Base-by-base conservation (phyloP, 2,329 filamentous ascomycete genomes). In the Fusarium globosum region DNA sequence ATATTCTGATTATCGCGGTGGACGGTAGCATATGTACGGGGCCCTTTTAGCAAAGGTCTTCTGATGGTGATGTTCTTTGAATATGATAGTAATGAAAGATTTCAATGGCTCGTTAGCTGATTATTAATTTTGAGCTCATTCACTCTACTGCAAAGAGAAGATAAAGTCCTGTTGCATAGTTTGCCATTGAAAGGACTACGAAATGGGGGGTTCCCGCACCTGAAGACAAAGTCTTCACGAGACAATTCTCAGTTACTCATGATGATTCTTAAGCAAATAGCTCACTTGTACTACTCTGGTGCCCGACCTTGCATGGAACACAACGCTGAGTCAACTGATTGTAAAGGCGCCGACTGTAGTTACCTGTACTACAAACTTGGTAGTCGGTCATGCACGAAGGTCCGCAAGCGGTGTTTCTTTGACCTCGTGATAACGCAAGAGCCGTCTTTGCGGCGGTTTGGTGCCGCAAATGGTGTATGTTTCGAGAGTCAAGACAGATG, bases 321-420 rank as follows among this genome's bases (percentile, higher is more conserved):
- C 42, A 60, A 59, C 45, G 28, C 39, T 42, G 48, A 28, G 52
- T 61, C 42, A 36, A 45, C 30, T 55, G 53, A 45, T 26, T 33
- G 9, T 45, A 48, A 52, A 52, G 46, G 35, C 48, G 10, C 51
- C 13, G n/a, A 49, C 41, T 20, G 26, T n/a, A 38, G 55, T 62
- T 39, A 16, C 45, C 39, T 51, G 72, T 74, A 43, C 38, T 20
- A 75, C 72, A 21, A 45, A 20, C 21, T 38, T 33, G 51, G 48
- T 61, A 60, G 46, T 60, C 45, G 39, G 41, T 30, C 52, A 67
- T 61, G 26, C 28, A 42, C 28, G 55, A 62, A 55, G 51, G 49
- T 56, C 59, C 62, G 36, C 42, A 46, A 56, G 45, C n/a, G n/a
- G 69, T 20, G 59, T 20, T 35, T n/a, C 21, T 35, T 53, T 45